Evolutionary conservation across 352 stramenopile species (phyloP).

Genomic region (Pythium utonaiense): DNA sequence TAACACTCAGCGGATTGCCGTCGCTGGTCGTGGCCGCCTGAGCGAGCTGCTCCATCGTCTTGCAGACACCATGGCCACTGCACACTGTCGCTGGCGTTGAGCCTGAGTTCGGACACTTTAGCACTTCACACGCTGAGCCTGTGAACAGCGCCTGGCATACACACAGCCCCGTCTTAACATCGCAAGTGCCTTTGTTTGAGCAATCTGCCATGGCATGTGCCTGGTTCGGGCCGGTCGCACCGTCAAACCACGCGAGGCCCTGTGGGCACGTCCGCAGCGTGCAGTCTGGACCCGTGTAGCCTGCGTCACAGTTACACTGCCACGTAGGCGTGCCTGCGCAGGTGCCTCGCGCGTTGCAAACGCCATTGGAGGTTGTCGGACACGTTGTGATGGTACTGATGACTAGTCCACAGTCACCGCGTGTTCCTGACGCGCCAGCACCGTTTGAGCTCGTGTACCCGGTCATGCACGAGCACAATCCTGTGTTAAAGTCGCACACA

Average conservation of each 20-base stretch:
- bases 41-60: constrained; percentile 71
- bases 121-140: constrained; percentile 67
- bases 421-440: constrained; percentile 28
- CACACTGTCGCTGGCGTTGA: constrained; percentile 30
- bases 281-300: constrained; percentile 59
- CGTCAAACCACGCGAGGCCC: constrained; percentile 70
- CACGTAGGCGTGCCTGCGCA: constrained; percentile 46
- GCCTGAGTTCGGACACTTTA: constrained; percentile 38
- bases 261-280: constrained; percentile 43
- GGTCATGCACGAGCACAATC: constrained; percentile 62
- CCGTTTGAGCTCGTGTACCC: constrained; percentile 66
- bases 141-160: constrained; percentile 68
- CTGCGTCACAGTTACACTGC: constrained; percentile 56
- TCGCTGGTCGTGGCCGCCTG: constrained; percentile 28
- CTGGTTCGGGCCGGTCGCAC: constrained; percentile 40
- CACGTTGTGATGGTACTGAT: constrained; percentile 23
- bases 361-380: constrained; percentile 28
- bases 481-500: constrained; percentile 48
- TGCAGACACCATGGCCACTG: constrained; percentile 68
- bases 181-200: constrained; percentile 58
- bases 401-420: constrained; percentile 48
- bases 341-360: constrained; percentile 42
- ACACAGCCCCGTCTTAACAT: constrained; percentile 50
- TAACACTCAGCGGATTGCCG: constrained; percentile 44
- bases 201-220: constrained; percentile 47